Evolutionary conservation across 2,329 filamentous ascomycete genomes (phyloP).

Genomic region (Mycocentrospora acerina): DNA sequence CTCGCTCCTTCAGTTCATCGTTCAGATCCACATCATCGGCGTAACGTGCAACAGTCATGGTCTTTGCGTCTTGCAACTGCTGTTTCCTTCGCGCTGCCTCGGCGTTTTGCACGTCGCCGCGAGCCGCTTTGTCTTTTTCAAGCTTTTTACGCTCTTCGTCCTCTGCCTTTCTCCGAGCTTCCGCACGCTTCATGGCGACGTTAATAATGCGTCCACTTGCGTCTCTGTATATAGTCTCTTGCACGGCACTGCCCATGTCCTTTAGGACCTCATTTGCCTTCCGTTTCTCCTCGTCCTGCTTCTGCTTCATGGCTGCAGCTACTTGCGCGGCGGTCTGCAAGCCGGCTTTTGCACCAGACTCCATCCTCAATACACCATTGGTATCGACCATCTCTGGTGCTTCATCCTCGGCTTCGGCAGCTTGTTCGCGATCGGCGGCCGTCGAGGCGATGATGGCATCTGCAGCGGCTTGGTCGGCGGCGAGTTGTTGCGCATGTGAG

Average conservation of each 20-base stretch:
- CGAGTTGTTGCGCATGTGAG: slow-evolving; percentile 58
- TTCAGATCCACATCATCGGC: slow-evolving; percentile 90
- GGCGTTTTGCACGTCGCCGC: slow-evolving; percentile 81
- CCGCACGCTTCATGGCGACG: slow-evolving; percentile 83
- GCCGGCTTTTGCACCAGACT: slow-evolving; percentile 82
- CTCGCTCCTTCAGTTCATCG: slow-evolving; percentile 70
- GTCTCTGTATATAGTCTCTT: slow-evolving; percentile 90
- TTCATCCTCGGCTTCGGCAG: slow-evolving; percentile 50
- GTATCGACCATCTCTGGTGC: slow-evolving; percentile 41
- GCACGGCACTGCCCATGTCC: slow-evolving; percentile 43
- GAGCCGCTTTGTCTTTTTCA: slow-evolving; percentile 68
- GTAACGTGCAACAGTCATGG: slow-evolving; percentile 75
- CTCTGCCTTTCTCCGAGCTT: slow-evolving; percentile 77
- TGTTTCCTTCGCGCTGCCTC: slow-evolving; percentile 66
- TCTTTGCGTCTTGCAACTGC: slow-evolving; percentile 75
- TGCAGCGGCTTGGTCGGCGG: slow-evolving; percentile 71
- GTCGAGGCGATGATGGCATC: slow-evolving; percentile 77
- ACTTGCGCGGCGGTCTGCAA: slow-evolving; percentile 83
- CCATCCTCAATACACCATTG: slow-evolving; percentile 64
- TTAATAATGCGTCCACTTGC: slow-evolving; percentile 94
- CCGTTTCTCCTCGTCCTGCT: slow-evolving; percentile 63
- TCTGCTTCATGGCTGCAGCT: slow-evolving; percentile 56
- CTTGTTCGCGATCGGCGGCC: slow-evolving; percentile 61
- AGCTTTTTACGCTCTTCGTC: slow-evolving; percentile 66
- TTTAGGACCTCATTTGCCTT: slow-evolving; percentile 45